Evolutionary conservation across 208 protist genomes (phyloP), one percentile per base, ranked within the genome.

Genomic region (Kentomonas sorsogonicus): DNA sequence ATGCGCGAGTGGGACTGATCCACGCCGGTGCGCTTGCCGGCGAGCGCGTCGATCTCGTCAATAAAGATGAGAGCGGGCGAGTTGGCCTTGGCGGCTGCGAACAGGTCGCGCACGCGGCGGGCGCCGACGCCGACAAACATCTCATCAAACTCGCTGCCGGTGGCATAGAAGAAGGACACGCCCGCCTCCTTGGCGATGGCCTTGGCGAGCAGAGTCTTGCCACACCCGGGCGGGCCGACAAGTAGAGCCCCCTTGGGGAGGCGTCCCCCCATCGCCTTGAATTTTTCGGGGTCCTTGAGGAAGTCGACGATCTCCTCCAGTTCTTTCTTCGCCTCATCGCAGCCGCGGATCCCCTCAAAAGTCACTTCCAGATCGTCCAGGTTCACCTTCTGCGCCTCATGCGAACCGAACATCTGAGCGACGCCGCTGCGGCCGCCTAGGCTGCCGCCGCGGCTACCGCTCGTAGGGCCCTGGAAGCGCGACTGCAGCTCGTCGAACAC

Each of bases 81-180:
- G 39, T 89, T 58, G n/a, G 81, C 71, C 76, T 97, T 98, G 15
- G 98, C 97, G 15, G 86, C 81, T 0, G 77, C 84, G 68, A 99
- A 99, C 20, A 98, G 74, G 41, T 98, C 90, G 31, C 97, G 83
- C 9, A 99, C 86, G 30, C 97, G 83, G 23, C 83, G 79, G 11
- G 97, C 83, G 10, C 97, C 97, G 11, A 99, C 97, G 50, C 97
- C 98, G 9, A 99, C 96, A 90, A 97, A 99, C 83, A 99, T 96
- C 69, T 98, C 96, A 54, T 99, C 97, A 60, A 99, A 98, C 58
- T 97, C 94, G 26, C 90, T 96, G 26, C 94, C 94, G 3, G 85
- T 89, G 20, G 79, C 76, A 66, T 98, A 98, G 47, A 99, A 97
- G 66, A 99, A 99, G 18, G 74, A 90, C 16, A 99, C 97, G 1